Conservation (phyloP, 2,329 filamentous ascomycete species). For the Cordyceps tenuipes region DNA sequence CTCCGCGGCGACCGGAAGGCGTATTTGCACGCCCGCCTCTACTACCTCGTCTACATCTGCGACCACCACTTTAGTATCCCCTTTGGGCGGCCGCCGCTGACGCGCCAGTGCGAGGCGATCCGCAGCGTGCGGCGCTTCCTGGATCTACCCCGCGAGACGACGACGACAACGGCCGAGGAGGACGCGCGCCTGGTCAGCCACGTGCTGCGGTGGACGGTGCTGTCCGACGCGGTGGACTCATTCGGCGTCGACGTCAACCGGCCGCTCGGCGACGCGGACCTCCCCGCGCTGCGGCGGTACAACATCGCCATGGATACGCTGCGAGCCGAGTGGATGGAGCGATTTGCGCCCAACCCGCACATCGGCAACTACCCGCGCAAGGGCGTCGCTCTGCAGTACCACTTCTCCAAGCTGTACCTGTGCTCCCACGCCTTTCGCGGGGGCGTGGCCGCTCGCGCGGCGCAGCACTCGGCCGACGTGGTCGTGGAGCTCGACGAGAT, state of each 20-base stretch:
- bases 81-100: constrained; percentile 24
- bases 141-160: constrained; percentile 13
- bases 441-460: not conserved
- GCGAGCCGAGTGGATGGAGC: constrained; percentile 10
- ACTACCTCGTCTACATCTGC: constrained; percentile 38
- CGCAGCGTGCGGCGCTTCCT: constrained; percentile 22
- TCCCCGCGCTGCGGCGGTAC: constrained; percentile 11
- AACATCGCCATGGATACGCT: constrained; percentile 13
- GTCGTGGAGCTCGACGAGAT: constrained; percentile 9
- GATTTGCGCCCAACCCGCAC: constrained; percentile 6
- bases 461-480: constrained; percentile 5
- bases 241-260: constrained; percentile 12
- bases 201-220: constrained; percentile 13
- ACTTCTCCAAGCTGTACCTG: constrained; percentile 14
- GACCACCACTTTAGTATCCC: constrained; percentile 27
- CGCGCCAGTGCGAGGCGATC: constrained; percentile 16
- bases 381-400: constrained; percentile 13
- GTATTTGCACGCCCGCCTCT: constrained; percentile 47
- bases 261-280: constrained; percentile 10
- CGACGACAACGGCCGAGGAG: constrained; percentile 11
- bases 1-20: constrained; percentile 38
- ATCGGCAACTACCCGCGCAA: constrained; percentile 14
- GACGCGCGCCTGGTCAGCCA: constrained; percentile 17
- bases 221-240: constrained; percentile 12
- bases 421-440: constrained; percentile 13